Evolutionary conservation across 768 basidiomycete species (phyloP).

Genomic region (Auricularia auricula-judae): DNA sequence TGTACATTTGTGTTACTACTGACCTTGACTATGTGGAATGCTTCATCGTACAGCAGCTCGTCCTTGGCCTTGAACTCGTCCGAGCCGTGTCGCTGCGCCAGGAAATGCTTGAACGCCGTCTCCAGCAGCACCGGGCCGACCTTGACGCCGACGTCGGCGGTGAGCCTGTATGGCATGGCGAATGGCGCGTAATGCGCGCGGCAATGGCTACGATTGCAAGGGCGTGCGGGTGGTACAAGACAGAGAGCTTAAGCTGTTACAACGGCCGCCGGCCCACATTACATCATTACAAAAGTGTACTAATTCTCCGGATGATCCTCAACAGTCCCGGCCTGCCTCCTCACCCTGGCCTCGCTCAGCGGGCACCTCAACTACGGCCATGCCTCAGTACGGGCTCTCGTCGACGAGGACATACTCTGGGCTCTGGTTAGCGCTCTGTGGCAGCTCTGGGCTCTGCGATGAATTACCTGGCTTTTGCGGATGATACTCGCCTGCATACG

Average conservation of each 20-base stretch:
- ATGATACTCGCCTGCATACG: not conserved
- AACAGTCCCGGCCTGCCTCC: not conserved
- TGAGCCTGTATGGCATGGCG: not conserved
- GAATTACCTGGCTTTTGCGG: not conserved
- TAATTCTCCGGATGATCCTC: not conserved
- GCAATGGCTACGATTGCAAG: not conserved
- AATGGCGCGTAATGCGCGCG: not conserved
- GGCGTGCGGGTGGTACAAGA: not conserved
- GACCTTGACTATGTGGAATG: slow-evolving; percentile 67
- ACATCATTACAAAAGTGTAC: not conserved
- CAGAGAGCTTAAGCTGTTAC: not conserved
- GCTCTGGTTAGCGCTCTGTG: not conserved
- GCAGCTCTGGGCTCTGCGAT: not conserved
- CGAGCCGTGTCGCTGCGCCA: not conserved
- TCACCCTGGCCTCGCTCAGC: not conserved
- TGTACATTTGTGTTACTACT: slow-evolving; percentile 8
- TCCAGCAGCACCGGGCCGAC: not conserved
- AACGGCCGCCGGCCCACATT: not conserved
- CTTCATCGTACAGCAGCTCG: slow-evolving; percentile 73
- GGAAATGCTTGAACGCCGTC: not conserved
- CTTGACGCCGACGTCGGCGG: slow-evolving; percentile 1
- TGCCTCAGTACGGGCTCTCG: not conserved
- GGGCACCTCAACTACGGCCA: not conserved
- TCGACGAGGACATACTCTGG: not conserved
- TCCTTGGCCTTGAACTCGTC: slow-evolving; percentile 26